These are phyloP conservation scores for Pleurostoma richardsiae DNA, from an alignment of 2,329 filamentous ascomycete genomes.

Conservation along the genomic window DNA sequence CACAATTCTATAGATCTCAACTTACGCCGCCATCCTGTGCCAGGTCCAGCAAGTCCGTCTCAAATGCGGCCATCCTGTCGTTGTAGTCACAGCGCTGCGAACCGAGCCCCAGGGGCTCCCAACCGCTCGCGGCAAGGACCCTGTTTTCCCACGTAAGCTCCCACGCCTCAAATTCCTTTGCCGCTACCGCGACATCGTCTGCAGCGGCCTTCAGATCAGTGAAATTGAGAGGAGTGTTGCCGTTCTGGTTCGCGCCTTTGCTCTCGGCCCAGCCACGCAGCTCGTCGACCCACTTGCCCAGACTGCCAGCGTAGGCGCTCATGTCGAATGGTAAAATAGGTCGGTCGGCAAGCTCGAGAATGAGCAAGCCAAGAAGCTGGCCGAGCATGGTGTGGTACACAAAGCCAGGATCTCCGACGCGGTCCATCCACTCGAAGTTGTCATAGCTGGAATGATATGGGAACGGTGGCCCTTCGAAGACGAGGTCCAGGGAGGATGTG, in stretches of 20 bases:
- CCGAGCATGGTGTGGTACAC: slow-evolving; percentile 73
- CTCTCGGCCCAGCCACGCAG: slow-evolving; percentile 61
- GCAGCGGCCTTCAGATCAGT: slow-evolving; percentile 59
- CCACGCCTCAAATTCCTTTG: slow-evolving; percentile 68
- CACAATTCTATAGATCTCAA: slow-evolving; percentile 17
- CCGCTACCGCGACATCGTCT: slow-evolving; percentile 51
- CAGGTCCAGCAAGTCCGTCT: slow-evolving; percentile 76
- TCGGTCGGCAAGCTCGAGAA: slow-evolving; percentile 78
- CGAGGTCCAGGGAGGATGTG: slow-evolving; percentile 79
- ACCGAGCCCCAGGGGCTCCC: slow-evolving; percentile 67
- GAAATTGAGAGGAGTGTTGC: slow-evolving; percentile 39
- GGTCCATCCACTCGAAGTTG: slow-evolving; percentile 79
- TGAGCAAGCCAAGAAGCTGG: slow-evolving; percentile 74
- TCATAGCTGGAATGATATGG: slow-evolving; percentile 86
- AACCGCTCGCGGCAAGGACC: slow-evolving; percentile 67
- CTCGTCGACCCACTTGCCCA: slow-evolving; percentile 61
- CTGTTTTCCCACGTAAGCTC: slow-evolving; percentile 71
- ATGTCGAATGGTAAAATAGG: slow-evolving; percentile 81
- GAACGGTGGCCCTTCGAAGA: slow-evolving; percentile 53
- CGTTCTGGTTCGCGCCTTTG: slow-evolving; percentile 37
- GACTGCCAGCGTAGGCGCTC: slow-evolving; percentile 61
- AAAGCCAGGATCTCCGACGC: slow-evolving; percentile 77
- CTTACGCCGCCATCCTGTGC: slow-evolving; percentile 68
- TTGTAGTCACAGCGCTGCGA: slow-evolving; percentile 72
- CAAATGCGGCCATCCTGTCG: slow-evolving; percentile 72